Evolutionary conservation across 2,329 filamentous ascomycete species (phyloP).

Genomic region (Trichoderma arundinaceum): DNA sequence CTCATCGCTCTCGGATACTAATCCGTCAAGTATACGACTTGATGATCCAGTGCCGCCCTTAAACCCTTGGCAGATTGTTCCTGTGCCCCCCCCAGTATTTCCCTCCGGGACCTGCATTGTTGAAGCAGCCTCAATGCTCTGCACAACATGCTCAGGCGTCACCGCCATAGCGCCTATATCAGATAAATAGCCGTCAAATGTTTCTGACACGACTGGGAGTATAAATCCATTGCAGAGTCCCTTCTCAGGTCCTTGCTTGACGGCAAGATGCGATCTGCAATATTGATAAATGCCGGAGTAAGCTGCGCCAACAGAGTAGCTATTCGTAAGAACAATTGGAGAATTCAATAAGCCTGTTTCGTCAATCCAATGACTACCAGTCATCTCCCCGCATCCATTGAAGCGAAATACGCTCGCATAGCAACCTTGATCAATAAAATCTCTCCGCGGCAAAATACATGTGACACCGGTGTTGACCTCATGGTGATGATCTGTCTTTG

Average conservation of each 20-base stretch:
- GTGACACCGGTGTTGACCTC: slow-evolving; percentile 53
- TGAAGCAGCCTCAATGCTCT: slow-evolving; percentile 56
- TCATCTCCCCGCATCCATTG: slow-evolving; percentile 65
- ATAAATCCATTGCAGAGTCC: slow-evolving; percentile 57
- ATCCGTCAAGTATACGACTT: slow-evolving; percentile 52
- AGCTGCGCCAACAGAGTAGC: slow-evolving; percentile 56
- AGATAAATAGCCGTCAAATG: slow-evolving; percentile 64
- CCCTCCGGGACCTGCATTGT: slow-evolving; percentile 61
- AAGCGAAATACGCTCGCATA: slow-evolving; percentile 58
- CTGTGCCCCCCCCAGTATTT: slow-evolving; percentile 65
- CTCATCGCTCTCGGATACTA: slow-evolving; percentile 43
- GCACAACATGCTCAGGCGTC: slow-evolving; percentile 55
- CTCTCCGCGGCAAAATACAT: slow-evolving; percentile 49
- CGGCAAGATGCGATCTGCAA: slow-evolving; percentile 43
- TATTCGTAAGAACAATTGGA: slow-evolving; percentile 63
- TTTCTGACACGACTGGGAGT: slow-evolving; percentile 62
- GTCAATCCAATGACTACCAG: slow-evolving; percentile 61
- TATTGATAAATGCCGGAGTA: slow-evolving; percentile 59
- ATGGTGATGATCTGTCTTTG: neutral
- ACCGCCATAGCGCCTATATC: slow-evolving; percentile 60
- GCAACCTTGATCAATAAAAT: slow-evolving; percentile 51
- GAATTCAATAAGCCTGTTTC: slow-evolving; percentile 61
- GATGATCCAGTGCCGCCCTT: slow-evolving; percentile 67
- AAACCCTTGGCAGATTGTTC: slow-evolving; percentile 66
- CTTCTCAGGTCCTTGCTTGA: slow-evolving; percentile 48